Base-by-base conservation (phyloP, 2,329 filamentous ascomycete species). In the Tricladium varicosporioides region DNA sequence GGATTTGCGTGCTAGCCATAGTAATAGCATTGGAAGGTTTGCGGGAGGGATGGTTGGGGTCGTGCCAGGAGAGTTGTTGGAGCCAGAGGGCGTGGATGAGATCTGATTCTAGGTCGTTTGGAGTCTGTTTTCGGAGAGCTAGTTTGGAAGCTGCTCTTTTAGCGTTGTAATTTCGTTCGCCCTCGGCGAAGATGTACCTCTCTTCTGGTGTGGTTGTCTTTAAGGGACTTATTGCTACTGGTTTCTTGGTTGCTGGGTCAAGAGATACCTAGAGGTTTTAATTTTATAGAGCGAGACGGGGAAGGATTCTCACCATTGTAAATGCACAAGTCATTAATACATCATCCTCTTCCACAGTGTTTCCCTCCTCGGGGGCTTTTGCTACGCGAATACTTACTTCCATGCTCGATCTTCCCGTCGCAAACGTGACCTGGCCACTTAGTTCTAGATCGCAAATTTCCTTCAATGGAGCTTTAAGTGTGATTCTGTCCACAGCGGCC, bases 71-170 rank as follows among this genome's bases (percentile, higher is more conserved):
- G 58, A 86, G 73, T 56, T 87, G 82, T 54, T 80, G 81, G 50
- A 85, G 83, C 86, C 86, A 89, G 72, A 89, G 83, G 9, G 80
- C 79, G 67, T 89, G 87, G 56, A 89, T 88, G 7, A 89, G 73
- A 61, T 87, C 81, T 60, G 81, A 85, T 69, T 90, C 87, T 62
- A 87, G 81, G 52, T 84, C 84, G 61, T 89, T 85, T 1, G 87
- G 87, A 0, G 85, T 83, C 65, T 86, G 81, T 64, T 85, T 83
- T 22, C 84, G 76, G 7, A 89, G 75, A 13, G 83, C 83, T 3
- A 75, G 78, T 50, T 81, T 80, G 32, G 81, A 76, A 48, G 84
- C 74, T 27, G 84, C 78, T 69, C 87, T 88, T 60, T 88, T 87
- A 51, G 80, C 78, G 56, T 81, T 78, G 63, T 85, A 88, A 67